A percentile compares a stretch with the other conserved stretches of the same genome.
These are phyloP conservation scores for Acaromyces ingoldii DNA, from an alignment of 1,284 basidiomycete species.

Conservation along the genomic window DNA sequence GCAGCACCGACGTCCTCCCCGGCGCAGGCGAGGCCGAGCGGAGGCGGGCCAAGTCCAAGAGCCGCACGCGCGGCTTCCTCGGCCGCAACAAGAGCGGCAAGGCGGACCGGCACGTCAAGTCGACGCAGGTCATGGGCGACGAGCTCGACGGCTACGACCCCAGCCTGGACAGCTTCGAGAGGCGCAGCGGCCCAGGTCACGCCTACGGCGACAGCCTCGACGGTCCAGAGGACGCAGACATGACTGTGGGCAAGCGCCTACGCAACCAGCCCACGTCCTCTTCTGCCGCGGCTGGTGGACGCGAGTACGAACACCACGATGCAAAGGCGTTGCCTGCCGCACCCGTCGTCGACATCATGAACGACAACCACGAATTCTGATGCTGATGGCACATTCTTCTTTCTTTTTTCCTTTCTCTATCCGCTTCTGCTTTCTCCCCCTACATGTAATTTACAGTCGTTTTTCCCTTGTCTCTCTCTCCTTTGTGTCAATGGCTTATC, in stretches of 20 bases:
- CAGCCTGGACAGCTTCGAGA: neutral
- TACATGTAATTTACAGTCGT: too few species aligned
- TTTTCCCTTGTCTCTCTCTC: too few species aligned
- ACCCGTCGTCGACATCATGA: conserved; percentile 5
- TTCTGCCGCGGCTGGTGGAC: neutral
- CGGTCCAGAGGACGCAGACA: conserved; percentile 15
- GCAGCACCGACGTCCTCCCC: neutral
- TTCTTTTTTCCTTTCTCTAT: too few species aligned
- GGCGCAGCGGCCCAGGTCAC: neutral
- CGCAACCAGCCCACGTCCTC: too few species aligned
- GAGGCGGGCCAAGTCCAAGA: conserved; percentile 3
- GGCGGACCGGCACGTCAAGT: conserved; percentile 9
- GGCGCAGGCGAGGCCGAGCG: conserved; percentile 5
- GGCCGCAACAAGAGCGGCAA: conserved; percentile 11
- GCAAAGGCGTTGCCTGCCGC: neutral
- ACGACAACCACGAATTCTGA: conserved; percentile 4
- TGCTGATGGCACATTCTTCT: neutral
- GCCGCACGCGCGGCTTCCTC: neutral
- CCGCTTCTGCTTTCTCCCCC: too few species aligned
- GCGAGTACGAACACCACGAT: neutral
- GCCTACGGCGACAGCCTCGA: conserved; percentile 8
- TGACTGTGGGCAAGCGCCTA: conserved; percentile 1
- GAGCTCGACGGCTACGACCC: conserved; percentile 2
- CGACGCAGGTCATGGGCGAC: conserved; percentile 12
- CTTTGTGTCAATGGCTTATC: too few species aligned